A percentile compares a stretch with the other conserved stretches of the same genome.
Conservation (phyloP, 306 rosid species). For the Inga oerstediana region DNA sequence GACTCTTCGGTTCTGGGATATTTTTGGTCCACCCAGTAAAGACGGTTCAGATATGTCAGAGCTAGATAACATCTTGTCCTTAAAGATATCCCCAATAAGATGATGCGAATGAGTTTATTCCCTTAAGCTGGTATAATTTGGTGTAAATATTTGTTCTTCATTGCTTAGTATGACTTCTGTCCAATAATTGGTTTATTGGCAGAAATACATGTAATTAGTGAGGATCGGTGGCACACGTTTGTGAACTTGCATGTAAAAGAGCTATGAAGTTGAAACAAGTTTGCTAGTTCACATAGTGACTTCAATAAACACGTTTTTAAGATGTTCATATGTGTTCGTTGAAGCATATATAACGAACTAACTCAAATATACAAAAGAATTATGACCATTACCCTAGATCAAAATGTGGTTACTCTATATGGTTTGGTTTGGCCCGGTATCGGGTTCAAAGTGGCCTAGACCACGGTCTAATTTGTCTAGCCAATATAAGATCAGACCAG, state of each 20-base stretch:
- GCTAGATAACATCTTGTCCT: slow-evolving; percentile 54
- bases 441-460: too few relatives aligned
- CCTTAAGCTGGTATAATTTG: neutral
- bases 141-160: slow-evolving; percentile 24
- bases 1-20: slow-evolving; percentile 75
- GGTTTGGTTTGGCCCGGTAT: neutral
- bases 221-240: neutral
- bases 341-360: neutral
- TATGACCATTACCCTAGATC: neutral
- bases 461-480: too few relatives aligned
- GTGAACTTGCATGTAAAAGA: neutral
- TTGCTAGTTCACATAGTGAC: neutral
- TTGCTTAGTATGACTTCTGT: neutral
- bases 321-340: neutral
- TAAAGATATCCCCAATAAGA: slow-evolving; percentile 62
- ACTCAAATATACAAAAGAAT: neutral
- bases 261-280: neutral
- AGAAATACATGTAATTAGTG: slow-evolving; percentile 7
- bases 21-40: slow-evolving; percentile 61
- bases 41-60: slow-evolving; percentile 39
- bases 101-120: slow-evolving; percentile 39
- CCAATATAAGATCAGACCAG: too few relatives aligned
- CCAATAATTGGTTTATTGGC: neutral
- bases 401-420: slow-evolving; percentile 24
- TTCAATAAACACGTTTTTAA: neutral